A percentile compares a stretch with the other conserved stretches of the same genome.
Conservation (phyloP, 768 basidiomycete genomes). For the Rickenella mellea region DNA sequence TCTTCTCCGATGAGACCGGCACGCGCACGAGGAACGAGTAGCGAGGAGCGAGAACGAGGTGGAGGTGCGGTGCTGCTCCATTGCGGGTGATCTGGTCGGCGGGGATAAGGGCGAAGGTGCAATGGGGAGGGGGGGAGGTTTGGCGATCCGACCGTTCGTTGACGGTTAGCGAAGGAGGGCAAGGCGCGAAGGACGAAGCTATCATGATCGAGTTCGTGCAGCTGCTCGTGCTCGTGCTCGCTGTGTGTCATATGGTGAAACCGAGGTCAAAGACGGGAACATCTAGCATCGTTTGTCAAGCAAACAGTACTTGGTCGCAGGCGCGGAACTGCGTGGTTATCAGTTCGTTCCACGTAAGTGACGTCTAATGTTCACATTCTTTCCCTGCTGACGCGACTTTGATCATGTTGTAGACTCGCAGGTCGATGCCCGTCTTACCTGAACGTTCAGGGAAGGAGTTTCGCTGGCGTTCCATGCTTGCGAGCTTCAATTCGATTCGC, state of each 20-base stretch:
- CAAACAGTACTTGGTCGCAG: constrained; percentile 93
- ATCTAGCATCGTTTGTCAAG: constrained; percentile 92
- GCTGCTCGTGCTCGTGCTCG: no score
- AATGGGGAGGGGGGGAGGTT: constrained; percentile 30
- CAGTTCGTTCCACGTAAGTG: constrained; percentile 86
- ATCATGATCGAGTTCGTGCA: constrained; percentile 24
- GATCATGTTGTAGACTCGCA: constrained; percentile 62
- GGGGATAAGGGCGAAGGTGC: constrained; percentile 67
- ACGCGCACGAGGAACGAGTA: constrained; percentile 93
- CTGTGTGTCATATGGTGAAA: constrained; percentile 98
- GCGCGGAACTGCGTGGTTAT: constrained; percentile 87
- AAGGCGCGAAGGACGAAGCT: constrained; percentile 13
- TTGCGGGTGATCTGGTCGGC: constrained; percentile 88
- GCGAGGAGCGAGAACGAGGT: no score
- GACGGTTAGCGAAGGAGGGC: constrained; percentile 29
- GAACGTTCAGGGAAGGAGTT: constrained; percentile 60
- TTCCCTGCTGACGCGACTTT: no score
- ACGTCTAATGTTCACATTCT: no score
- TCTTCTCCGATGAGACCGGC: constrained; percentile 92
- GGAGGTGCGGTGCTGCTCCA: constrained; percentile 88
- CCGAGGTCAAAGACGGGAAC: constrained; percentile 83
- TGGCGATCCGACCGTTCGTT: constrained; percentile 44
- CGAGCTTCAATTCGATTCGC: constrained; percentile 96
- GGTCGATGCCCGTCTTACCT: constrained; percentile 94
- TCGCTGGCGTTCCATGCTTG: constrained; percentile 84